Percentiles rank a stretch among this genome's conserved stretches.
Evolutionary conservation across 768 basidiomycete genomes (phyloP).

Genomic region (Exsudoporus frostii): DNA sequence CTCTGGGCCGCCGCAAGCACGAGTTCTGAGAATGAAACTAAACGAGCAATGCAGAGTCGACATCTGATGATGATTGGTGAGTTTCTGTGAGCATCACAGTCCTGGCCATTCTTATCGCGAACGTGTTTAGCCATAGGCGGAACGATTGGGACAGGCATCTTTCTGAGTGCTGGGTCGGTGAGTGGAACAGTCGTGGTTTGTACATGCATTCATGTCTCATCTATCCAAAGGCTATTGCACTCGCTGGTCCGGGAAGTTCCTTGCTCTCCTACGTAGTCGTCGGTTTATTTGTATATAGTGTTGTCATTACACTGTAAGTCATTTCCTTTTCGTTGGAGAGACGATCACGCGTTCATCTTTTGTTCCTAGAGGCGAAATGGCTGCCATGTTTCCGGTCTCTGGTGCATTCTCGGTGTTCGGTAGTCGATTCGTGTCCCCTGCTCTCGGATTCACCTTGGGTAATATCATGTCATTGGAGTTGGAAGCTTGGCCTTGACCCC

Average conservation of each 20-base stretch:
- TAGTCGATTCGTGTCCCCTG: slow-evolving; percentile 55
- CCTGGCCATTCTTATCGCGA: not conserved
- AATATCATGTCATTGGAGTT: not conserved
- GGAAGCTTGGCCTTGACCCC: not conserved
- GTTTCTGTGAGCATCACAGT: not conserved
- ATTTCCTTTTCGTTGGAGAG: not conserved
- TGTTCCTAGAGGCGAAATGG: slow-evolving; percentile 57
- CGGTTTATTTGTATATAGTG: slow-evolving; percentile 56
- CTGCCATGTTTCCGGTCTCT: slow-evolving; percentile 58
- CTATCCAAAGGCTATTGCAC: slow-evolving; percentile 42
- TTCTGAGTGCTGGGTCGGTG: slow-evolving; percentile 56
- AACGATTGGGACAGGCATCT: slow-evolving; percentile 60
- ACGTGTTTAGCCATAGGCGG: slow-evolving; percentile 46
- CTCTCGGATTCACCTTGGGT: slow-evolving; percentile 59
- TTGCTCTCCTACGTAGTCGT: slow-evolving; percentile 58
- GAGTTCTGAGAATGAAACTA: slow-evolving; percentile 26
- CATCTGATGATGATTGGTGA: slow-evolving; percentile 44
- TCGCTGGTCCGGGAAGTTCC: slow-evolving; percentile 62
- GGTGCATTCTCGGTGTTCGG: slow-evolving; percentile 61
- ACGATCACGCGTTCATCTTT: not conserved
- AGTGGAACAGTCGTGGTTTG: slow-evolving; percentile 5
- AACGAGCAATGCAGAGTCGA: slow-evolving; percentile 39
- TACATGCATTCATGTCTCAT: not conserved
- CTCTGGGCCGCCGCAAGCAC: not conserved
- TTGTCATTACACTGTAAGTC: slow-evolving; percentile 55